These are phyloP conservation scores for Mucor plumbeus DNA, from an alignment of 371 early-diverging fungal genomes.

Conservation along the genomic window DNA sequence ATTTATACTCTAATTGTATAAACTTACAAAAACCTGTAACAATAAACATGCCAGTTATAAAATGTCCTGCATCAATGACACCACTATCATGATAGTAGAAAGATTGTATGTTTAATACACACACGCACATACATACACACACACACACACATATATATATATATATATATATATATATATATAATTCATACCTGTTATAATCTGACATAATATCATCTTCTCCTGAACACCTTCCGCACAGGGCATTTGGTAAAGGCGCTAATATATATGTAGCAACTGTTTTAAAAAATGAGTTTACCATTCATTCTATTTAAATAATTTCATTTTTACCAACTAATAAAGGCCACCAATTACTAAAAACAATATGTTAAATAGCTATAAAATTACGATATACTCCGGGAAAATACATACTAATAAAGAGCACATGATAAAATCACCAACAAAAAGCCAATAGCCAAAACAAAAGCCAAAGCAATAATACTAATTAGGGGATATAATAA, in stretches of 20 bases:
- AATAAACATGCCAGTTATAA: constrained; percentile 89
- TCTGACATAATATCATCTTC: constrained; percentile 80
- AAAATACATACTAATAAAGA: constrained; percentile 70
- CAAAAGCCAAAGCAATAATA: constrained; percentile 86
- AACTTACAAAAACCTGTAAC: constrained; percentile 88
- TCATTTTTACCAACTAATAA: constrained; percentile 71
- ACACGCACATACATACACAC: too few species aligned
- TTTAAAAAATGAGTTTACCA: neutral
- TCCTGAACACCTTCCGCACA: constrained; percentile 78
- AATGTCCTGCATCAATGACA: constrained; percentile 87
- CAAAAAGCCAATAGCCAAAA: constrained; percentile 87
- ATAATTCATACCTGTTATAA: constrained; percentile 60
- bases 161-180: too few species aligned
- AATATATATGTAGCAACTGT: constrained; percentile 82
- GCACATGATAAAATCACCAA: constrained; percentile 94
- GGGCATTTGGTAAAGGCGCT: constrained; percentile 90
- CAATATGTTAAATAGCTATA: neutral
- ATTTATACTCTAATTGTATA: neutral
- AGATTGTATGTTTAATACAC: neutral
- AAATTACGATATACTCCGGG: neutral
- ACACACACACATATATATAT: too few species aligned
- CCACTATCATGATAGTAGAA: constrained; percentile 44
- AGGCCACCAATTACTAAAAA: constrained; percentile 91
- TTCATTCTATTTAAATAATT: neutral
- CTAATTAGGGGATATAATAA: constrained; percentile 19